Percentiles rank a stretch among this genome's conserved stretches.
Evolutionary conservation across 768 basidiomycete genomes (phyloP).

Genomic region (Mrakia blollopis): DNA sequence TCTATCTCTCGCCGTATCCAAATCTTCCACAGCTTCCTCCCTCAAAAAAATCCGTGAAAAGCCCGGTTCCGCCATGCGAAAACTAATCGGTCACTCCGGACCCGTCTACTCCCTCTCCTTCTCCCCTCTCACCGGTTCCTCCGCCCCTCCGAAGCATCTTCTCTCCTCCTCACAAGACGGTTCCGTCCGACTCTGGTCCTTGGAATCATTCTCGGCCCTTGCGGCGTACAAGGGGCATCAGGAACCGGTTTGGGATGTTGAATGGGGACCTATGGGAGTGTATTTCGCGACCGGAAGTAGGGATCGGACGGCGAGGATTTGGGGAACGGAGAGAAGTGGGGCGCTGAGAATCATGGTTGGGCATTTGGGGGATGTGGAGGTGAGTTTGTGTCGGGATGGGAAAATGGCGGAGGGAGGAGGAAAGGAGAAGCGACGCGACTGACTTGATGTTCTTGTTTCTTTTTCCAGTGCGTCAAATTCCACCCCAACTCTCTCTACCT

Average conservation of each 20-base stretch:
- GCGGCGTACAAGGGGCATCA: slow-evolving; percentile 93
- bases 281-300: slow-evolving; percentile 95
- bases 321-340: slow-evolving; percentile 86
- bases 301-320: slow-evolving; percentile 88
- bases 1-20: not conserved
- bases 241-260: slow-evolving; percentile 97
- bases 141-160: slow-evolving; percentile 75
- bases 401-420: not conserved
- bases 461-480: slow-evolving; percentile 76
- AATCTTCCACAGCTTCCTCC: slow-evolving; percentile 51
- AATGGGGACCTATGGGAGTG: slow-evolving; percentile 97
- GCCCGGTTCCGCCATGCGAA: slow-evolving; percentile 78
- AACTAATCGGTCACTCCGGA: slow-evolving; percentile 92
- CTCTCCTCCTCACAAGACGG: slow-evolving; percentile 90
- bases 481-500: slow-evolving; percentile 97
- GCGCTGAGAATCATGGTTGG: slow-evolving; percentile 90
- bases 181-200: slow-evolving; percentile 85
- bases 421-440: not conserved
- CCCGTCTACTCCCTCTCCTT: slow-evolving; percentile 93
- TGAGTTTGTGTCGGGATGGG: slow-evolving; percentile 49
- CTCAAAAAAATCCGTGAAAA: slow-evolving; percentile 68
- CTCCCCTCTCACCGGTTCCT: slow-evolving; percentile 83
- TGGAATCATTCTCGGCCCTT: slow-evolving; percentile 88
- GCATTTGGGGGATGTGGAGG: slow-evolving; percentile 94
- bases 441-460: not conserved